Percentiles rank a stretch among this genome's conserved stretches.
phyloP scores from a whole-genome alignment of 2,329 filamentous ascomycete genomes.

The Calonectria pseudoturangicola region DNA sequence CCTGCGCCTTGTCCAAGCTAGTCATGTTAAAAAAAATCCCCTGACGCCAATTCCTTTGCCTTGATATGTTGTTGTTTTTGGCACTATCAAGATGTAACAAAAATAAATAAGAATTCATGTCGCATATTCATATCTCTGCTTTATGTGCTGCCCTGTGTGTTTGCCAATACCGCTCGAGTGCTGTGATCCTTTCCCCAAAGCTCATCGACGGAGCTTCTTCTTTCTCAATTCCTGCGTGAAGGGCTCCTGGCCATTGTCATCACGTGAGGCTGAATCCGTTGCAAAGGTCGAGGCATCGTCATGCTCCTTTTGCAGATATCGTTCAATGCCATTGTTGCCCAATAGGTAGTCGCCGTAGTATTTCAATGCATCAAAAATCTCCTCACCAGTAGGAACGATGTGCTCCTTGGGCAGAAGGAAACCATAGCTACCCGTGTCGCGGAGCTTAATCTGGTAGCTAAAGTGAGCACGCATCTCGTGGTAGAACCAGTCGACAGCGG shows the following conservation, averaged over 20 bases:
- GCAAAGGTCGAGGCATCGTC: conserved; percentile 42
- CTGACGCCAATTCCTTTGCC: conserved; percentile 42
- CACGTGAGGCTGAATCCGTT: conserved; percentile 33
- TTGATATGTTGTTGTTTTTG: conserved; percentile 27
- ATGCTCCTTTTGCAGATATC: conserved; percentile 52
- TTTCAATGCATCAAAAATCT: conserved; percentile 87
- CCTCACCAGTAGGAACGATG: conserved; percentile 92
- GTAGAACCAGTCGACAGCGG: conserved; percentile 96
- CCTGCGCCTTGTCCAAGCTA: conserved; percentile 42
- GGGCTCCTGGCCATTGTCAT: conserved; percentile 40
- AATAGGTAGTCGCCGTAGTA: conserved; percentile 89
- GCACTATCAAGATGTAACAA: conserved; percentile 30
- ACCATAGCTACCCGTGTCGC: conserved; percentile 95
- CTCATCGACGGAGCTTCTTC: conserved; percentile 54
- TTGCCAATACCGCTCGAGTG: not conserved
- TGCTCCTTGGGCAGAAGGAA: conserved; percentile 91
- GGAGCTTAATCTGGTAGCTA: conserved; percentile 94
- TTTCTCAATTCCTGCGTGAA: conserved; percentile 57
- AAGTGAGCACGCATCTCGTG: conserved; percentile 88
- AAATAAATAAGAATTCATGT: conserved; percentile 28
- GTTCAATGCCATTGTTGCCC: conserved; percentile 80
- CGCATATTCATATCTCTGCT: conserved; percentile 41
- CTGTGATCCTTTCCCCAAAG: conserved; percentile 15
- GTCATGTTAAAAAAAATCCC: conserved; percentile 41
- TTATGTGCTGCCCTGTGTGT: conserved; percentile 35